phyloP scores from a whole-genome alignment of 768 basidiomycete genomes.

The Russula foetens region DNA sequence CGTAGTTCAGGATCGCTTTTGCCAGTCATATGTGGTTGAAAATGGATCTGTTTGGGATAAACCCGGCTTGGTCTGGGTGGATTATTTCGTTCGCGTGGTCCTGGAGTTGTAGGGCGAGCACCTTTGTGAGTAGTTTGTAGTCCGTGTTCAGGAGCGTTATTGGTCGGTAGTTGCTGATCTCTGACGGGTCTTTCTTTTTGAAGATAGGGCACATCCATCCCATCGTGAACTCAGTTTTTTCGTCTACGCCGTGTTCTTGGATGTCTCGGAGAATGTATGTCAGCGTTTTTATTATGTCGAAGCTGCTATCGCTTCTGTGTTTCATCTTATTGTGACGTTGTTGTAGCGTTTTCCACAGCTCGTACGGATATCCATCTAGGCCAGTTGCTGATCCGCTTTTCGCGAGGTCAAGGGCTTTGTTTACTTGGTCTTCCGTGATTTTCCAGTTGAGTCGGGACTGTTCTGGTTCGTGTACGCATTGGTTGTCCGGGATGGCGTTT shows the following conservation, averaged over 20 bases:
- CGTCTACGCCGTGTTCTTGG: not conserved
- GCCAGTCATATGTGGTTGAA: not conserved
- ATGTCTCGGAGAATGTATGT: not conserved
- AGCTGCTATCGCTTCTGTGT: not conserved
- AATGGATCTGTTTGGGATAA: not conserved
- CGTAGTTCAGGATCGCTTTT: not conserved
- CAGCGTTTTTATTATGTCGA: not conserved
- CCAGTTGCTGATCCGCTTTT: not conserved
- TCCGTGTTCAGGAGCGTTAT: slow-evolving; percentile 26
- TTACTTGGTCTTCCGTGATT: no score
- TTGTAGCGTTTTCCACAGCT: not conserved
- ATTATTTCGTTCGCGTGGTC: not conserved
- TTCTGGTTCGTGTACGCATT: not conserved
- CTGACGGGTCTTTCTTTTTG: slow-evolving; percentile 28
- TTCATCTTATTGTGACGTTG: fast-evolving
- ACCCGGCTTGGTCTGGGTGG: not conserved
- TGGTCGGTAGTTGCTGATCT: not conserved
- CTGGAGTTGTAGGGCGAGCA: not conserved
- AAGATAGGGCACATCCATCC: slow-evolving; percentile 34
- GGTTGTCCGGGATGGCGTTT: not conserved
- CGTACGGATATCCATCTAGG: not conserved
- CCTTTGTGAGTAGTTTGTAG: slow-evolving; percentile 28
- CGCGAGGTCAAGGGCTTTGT: not conserved
- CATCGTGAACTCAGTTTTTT: slow-evolving; percentile 20
- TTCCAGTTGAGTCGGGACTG: not conserved